Conservation (phyloP, 306 rosid genomes). For the Vigna hirtella region DNA sequence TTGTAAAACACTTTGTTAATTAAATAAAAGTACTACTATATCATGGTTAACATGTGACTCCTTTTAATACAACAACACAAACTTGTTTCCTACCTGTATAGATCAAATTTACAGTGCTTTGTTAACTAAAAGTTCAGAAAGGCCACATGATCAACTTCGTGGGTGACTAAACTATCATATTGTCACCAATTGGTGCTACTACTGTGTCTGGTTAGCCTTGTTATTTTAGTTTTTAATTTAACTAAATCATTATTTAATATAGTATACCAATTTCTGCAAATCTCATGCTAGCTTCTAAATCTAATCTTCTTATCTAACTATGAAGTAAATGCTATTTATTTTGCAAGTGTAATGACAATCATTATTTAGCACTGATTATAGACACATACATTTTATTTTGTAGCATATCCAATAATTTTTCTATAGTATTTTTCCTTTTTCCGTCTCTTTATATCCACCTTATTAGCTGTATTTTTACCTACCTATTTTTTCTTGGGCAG, state of each 20-base stretch:
- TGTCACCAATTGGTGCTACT: not conserved
- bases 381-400: not conserved
- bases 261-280: not conserved
- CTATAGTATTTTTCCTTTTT: not conserved
- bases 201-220: constrained; percentile 6
- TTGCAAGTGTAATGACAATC: not conserved
- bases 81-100: not conserved
- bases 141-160: not conserved
- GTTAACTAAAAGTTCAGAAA: not conserved
- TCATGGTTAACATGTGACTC: constrained; percentile 1
- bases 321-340: constrained; percentile 23
- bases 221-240: not conserved
- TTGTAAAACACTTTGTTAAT: not conserved
- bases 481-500: constrained; percentile 56
- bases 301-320: constrained; percentile 22
- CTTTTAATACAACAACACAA: not conserved
- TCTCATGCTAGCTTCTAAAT: constrained; percentile 1
- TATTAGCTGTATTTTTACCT: constrained; percentile 40
- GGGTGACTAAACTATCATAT: not conserved
- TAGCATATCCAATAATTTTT: constrained; percentile 7
- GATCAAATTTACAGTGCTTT: not conserved
- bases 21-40: not conserved
- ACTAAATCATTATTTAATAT: no score
- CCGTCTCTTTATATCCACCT: constrained; percentile 18
- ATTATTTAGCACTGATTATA: constrained; percentile 5